Evolutionary conservation across 192 early-diverging fungal species (phyloP).

Genomic region (Piromyces finnis): DNA sequence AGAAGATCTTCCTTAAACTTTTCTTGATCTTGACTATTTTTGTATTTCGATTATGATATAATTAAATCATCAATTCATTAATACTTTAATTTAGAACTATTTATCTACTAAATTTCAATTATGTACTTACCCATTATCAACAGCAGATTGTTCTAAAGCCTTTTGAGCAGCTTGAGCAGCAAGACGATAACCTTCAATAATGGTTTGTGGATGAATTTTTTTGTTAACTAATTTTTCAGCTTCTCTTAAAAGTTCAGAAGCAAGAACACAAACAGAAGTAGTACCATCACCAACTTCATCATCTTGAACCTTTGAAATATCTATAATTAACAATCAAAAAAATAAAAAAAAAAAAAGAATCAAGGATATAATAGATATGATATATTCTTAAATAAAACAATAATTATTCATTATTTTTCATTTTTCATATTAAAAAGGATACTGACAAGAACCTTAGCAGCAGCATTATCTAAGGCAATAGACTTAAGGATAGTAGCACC

Average conservation of each 20-base stretch:
- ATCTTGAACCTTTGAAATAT: slow-evolving; percentile 98
- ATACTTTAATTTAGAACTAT: no score
- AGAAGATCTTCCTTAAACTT: slow-evolving; percentile 76
- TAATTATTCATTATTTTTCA: no score
- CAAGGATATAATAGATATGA: neutral
- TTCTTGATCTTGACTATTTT: slow-evolving; percentile 27
- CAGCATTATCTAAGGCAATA: slow-evolving; percentile 93
- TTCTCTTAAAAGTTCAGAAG: slow-evolving; percentile 85
- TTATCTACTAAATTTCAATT: no score
- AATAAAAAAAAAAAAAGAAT: neutral
- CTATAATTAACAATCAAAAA: neutral
- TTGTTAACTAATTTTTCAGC: slow-evolving; percentile 80
- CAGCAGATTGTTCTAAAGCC: slow-evolving; percentile 58
- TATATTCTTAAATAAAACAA: no score
- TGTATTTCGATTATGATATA: no score
- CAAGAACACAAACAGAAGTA: slow-evolving; percentile 96
- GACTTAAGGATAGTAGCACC: slow-evolving; percentile 98
- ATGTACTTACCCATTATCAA: slow-evolving; percentile 53
- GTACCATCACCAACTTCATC: slow-evolving; percentile 99
- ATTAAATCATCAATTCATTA: no score
- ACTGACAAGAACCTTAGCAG: slow-evolving; percentile 87
- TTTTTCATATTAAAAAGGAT: neutral
- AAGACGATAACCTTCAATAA: slow-evolving; percentile 87
- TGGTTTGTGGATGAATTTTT: slow-evolving; percentile 94
- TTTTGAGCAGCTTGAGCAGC: slow-evolving; percentile 66